Evolutionary conservation across 371 early-diverging fungal species (phyloP).

Genomic region (Mucor sp.): DNA sequence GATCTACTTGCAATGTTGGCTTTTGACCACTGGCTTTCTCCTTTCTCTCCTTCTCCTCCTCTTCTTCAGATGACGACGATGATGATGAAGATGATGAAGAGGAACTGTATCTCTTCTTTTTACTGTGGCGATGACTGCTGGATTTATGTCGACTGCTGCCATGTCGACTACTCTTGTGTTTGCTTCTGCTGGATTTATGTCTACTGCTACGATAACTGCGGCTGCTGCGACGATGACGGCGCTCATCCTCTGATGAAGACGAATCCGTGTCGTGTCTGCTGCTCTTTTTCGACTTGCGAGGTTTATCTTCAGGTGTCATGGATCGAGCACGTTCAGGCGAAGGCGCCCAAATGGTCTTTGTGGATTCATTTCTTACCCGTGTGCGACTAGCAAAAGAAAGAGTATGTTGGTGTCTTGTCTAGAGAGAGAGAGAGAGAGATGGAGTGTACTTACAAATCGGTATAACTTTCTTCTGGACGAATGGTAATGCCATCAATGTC

Average conservation of each 20-base stretch:
- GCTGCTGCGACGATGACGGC: conserved; percentile 24
- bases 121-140: conserved; percentile 6
- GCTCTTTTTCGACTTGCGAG: conserved; percentile 12
- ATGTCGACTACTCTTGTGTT: conserved; percentile 20
- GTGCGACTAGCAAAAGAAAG: conserved; percentile 44
- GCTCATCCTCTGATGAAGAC: conserved; percentile 14
- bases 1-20: conserved; percentile 26
- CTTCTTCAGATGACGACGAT: neutral
- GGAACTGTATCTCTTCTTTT: conserved; percentile 14
- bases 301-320: conserved; percentile 30
- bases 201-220: conserved; percentile 16
- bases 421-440: too few species aligned
- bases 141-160: conserved; percentile 6
- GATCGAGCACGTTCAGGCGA: conserved; percentile 60
- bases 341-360: conserved; percentile 68
- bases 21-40: neutral
- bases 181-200: neutral
- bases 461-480: conserved; percentile 15
- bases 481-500: conserved; percentile 14
- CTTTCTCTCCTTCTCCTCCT: conserved; percentile 5
- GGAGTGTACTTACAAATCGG: conserved; percentile 10
- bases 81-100: conserved; percentile 1
- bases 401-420: too few species aligned
- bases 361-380: conserved; percentile 52
- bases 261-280: conserved; percentile 5